Base-by-base conservation (phyloP, 371 early-diverging fungal genomes). In the Mucor velutinosus region DNA sequence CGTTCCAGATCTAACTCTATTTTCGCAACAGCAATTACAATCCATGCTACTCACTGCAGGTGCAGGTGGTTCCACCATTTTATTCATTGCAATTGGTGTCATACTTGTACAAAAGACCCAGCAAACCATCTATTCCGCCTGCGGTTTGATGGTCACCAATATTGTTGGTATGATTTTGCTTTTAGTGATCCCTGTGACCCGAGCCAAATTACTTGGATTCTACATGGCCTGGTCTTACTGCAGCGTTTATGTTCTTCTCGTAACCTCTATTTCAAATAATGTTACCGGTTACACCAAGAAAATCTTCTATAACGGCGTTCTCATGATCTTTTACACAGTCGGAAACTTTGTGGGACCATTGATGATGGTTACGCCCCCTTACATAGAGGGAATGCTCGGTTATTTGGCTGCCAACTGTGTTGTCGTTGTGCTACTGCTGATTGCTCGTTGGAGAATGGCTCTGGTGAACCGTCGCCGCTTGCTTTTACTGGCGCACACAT, bases 261-360 rank as follows among this genome's bases (percentile, higher is more conserved):
- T 76, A 14, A 71, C 69, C 14, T 73, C 65, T 7, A 62, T 73
- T 15, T 65, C 77, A 11, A 72, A 64, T 29, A 77, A 77, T 12
- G 72, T 74, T 23, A 58, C 75, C 4, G 77, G 77, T 7, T 71
- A 74, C 49, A 77, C 75, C 8, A 80, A 80, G 51, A 80, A 78
- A 51, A 70, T 77, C 55, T 78, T 74, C 37, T 74, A 80, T 30
- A 77, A 74, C 19, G 69, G 72, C 19, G 47, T 71, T 14, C 29
- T 71, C 32, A 69, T 78, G 61, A 64, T 78, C 11, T 72, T 70
- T 45, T 73, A 71, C 33, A 72, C 78, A 15, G 29, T 74, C n/a
- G 78, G 78, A 27, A 75, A 78, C 43, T 71, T 70, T 64, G 60
- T 72, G 25, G 79, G 77, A 4, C 80, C 79, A 7, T 56, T 79